These are phyloP conservation scores for Neopestalotiopsis clavispora DNA, from an alignment of 2,329 filamentous ascomycete species.

Conservation along the genomic window DNA sequence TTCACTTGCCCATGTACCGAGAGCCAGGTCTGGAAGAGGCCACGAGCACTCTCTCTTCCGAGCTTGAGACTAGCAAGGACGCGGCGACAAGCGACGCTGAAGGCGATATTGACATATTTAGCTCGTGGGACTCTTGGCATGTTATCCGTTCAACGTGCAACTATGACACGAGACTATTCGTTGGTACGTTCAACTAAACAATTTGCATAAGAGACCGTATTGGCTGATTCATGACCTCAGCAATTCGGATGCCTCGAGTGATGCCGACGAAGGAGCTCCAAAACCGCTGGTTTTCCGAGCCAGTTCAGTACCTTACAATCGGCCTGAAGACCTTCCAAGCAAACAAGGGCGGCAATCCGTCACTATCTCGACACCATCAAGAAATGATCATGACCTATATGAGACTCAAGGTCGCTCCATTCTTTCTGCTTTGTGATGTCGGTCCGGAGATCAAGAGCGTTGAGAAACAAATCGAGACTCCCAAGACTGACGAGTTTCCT, in stretches of 20 bases:
- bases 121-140: slow-evolving; percentile 94
- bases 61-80: neutral
- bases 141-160: slow-evolving; percentile 82
- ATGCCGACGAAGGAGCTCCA: slow-evolving; percentile 66
- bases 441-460: slow-evolving; percentile 51
- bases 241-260: slow-evolving; percentile 60
- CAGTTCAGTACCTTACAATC: slow-evolving; percentile 66
- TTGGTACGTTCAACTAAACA: slow-evolving; percentile 67
- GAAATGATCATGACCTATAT: slow-evolving; percentile 66
- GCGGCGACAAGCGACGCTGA: slow-evolving; percentile 38
- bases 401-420: slow-evolving; percentile 66
- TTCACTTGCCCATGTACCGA: slow-evolving; percentile 85
- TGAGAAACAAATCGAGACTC: slow-evolving; percentile 35
- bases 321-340: slow-evolving; percentile 58
- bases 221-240: slow-evolving; percentile 39
- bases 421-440: slow-evolving; percentile 67
- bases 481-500: slow-evolving; percentile 65
- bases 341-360: slow-evolving; percentile 66
- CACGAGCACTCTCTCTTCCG: slow-evolving; percentile 19
- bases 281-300: slow-evolving; percentile 72
- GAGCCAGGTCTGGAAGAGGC: slow-evolving; percentile 64
- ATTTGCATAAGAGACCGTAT: slow-evolving; percentile 1
- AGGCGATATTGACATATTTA: slow-evolving; percentile 70
- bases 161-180: slow-evolving; percentile 79
- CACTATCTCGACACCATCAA: slow-evolving; percentile 66